Evolutionary conservation across 805 yeast species (phyloP).

Genomic region (Wickerhamomyces bisporus): DNA sequence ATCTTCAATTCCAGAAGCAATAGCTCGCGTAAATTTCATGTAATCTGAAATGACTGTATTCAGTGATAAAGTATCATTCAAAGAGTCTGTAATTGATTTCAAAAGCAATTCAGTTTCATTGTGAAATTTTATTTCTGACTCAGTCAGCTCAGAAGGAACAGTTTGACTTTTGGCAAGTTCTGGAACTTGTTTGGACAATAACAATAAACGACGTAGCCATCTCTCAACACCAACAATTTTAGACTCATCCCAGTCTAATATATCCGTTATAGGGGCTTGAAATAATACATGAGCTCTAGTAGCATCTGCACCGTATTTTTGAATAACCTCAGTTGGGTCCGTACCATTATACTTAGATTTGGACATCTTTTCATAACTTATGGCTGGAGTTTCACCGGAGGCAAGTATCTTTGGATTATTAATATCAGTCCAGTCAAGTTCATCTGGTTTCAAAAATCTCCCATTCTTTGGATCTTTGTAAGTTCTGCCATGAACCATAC

Average conservation of each 20-base stretch:
- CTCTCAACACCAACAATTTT: conserved; percentile 85
- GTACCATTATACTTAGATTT: conserved; percentile 94
- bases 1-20: conserved; percentile 35
- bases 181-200: conserved; percentile 16
- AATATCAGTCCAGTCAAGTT: conserved; percentile 43
- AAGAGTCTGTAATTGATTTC: conserved; percentile 50
- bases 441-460: conserved; percentile 73
- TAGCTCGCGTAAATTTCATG: conserved; percentile 70
- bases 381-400: conserved; percentile 45
- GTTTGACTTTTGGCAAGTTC: conserved; percentile 1
- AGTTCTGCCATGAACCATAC: conserved; percentile 97
- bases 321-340: conserved; percentile 76
- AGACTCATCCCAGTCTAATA: conserved; percentile 83
- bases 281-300: conserved; percentile 89
- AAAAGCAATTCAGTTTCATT: conserved; percentile 48
- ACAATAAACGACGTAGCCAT: conserved; percentile 66
- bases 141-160: conserved; percentile 18
- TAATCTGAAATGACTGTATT: conserved; percentile 87
- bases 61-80: conserved; percentile 53
- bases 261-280: conserved; percentile 83
- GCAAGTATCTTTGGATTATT: conserved; percentile 40
- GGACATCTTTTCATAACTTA: conserved; percentile 89
- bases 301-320: conserved; percentile 84
- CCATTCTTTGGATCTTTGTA: conserved; percentile 67
- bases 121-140: conserved; percentile 50